A percentile compares a stretch with the other conserved stretches of the same genome.
Evolutionary conservation across 768 basidiomycete genomes (phyloP).

Genomic region (Leccinum pellstonianum): DNA sequence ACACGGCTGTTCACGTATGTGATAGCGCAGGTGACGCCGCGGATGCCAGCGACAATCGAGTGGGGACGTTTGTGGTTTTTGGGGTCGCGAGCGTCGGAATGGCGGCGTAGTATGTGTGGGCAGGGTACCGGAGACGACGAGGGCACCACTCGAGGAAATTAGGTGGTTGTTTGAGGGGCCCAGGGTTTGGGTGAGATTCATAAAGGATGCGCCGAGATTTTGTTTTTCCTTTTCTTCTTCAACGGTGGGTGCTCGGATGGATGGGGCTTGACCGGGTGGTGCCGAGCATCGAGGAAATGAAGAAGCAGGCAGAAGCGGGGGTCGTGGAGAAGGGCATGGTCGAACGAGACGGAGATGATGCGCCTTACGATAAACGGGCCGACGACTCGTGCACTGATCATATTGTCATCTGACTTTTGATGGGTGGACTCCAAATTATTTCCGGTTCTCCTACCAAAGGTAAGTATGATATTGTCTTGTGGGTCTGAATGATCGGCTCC

Average conservation of each 20-base stretch:
- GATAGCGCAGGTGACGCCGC: conserved; percentile 39
- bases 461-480: neutral
- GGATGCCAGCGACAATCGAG: conserved; percentile 29
- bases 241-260: conserved; percentile 24
- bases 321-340: neutral
- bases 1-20: conserved; percentile 40
- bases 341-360: conserved; percentile 1
- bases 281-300: conserved; percentile 28
- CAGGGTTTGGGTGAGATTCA: conserved; percentile 22
- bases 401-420: neutral
- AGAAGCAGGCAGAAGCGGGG: neutral
- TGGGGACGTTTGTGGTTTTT: conserved; percentile 35
- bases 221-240: no score
- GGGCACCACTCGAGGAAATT: conserved; percentile 39
- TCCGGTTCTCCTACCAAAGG: neutral
- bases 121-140: conserved; percentile 41
- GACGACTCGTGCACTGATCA: conserved; percentile 1
- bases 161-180: conserved; percentile 34
- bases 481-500: neutral
- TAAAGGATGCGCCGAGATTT: conserved; percentile 33
- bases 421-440: neutral
- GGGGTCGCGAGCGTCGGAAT: conserved; percentile 31
- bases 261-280: conserved; percentile 18
- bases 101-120: conserved; percentile 32
- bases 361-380: neutral